A percentile compares a stretch with the other conserved stretches of the same genome.
These are phyloP conservation scores for Polyporus tsugae DNA, from an alignment of 1,284 basidiomycete genomes.

Conservation along the genomic window DNA sequence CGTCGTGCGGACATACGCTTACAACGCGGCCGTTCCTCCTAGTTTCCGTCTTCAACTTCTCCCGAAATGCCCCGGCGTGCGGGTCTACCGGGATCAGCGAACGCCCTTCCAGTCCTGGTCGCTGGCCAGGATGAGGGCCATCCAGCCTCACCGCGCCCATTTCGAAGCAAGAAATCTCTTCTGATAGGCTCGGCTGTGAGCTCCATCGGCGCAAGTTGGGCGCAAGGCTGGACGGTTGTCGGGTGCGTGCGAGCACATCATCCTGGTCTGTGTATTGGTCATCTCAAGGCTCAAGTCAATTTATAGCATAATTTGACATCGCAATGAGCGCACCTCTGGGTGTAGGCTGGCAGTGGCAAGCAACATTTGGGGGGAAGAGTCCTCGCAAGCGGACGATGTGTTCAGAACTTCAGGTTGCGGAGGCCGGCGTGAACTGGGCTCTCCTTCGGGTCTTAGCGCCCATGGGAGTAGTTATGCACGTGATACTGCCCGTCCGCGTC, in stretches of 20 bases:
- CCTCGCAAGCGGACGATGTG: conserved; percentile 3
- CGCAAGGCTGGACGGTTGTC: conserved; percentile 29
- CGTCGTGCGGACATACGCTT: background rate
- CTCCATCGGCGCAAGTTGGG: conserved; percentile 29
- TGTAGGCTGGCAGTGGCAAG: no score
- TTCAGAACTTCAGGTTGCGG: background rate
- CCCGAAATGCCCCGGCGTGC: conserved; percentile 23
- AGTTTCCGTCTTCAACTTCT: conserved; percentile 22
- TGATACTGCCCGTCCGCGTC: conserved; percentile 17
- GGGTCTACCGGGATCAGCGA: conserved; percentile 24
- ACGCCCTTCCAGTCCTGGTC: conserved; percentile 14
- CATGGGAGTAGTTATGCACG: conserved; percentile 22
- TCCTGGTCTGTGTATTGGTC: conserved; percentile 11
- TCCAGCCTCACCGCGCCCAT: conserved; percentile 22
- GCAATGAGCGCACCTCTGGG: background rate
- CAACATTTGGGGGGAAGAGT: no score
- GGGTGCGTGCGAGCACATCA: conserved; percentile 31
- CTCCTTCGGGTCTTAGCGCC: background rate
- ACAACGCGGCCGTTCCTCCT: conserved; percentile 18
- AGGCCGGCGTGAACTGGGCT: background rate
- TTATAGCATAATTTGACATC: background rate
- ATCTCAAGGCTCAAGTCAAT: conserved; percentile 21
- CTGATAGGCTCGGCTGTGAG: conserved; percentile 20
- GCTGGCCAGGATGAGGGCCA: conserved; percentile 10
- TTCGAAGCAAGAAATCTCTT: conserved; percentile 8